Evolutionary conservation across 768 basidiomycete genomes (phyloP).

Genomic region (Exsudoporus frostii): DNA sequence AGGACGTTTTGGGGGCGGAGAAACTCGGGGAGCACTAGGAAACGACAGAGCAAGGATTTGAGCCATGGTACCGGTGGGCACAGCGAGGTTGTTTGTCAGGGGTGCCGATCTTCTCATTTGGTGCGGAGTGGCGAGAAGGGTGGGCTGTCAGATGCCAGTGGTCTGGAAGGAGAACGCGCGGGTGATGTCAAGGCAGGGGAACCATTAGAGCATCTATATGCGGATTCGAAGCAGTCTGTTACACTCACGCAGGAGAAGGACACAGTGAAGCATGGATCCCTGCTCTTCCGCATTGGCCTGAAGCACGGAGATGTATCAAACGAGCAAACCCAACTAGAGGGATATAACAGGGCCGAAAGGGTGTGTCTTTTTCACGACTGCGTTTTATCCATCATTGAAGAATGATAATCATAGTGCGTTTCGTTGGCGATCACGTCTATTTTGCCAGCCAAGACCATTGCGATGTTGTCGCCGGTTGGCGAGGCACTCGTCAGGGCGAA

Average conservation of each 20-base stretch:
- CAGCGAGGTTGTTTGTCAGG: not conserved
- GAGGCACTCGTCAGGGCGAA: conserved; percentile 19
- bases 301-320: conserved; percentile 10
- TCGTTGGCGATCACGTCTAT: conserved; percentile 29
- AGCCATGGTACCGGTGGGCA: not conserved
- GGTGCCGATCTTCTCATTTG: not conserved
- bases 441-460: conserved; percentile 16
- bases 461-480: conserved; percentile 23
- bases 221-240: not conserved
- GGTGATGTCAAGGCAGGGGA: not conserved
- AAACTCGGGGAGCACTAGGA: conserved; percentile 9
- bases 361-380: not conserved
- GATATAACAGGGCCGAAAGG: conserved; percentile 32
- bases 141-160: not conserved
- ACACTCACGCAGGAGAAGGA: conserved; percentile 14
- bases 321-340: conserved; percentile 8
- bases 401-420: conserved; percentile 13
- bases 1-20: conserved; percentile 19
- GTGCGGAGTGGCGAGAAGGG: not conserved
- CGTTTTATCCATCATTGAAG: not conserved
- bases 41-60: conserved; percentile 6
- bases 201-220: not conserved
- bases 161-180: not conserved
- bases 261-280: conserved; percentile 29
- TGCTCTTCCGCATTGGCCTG: conserved; percentile 22